These are phyloP conservation scores for Musa acuminata DNA, from an alignment of 176 grass and related monocot genomes.

Conservation along the genomic window DNA sequence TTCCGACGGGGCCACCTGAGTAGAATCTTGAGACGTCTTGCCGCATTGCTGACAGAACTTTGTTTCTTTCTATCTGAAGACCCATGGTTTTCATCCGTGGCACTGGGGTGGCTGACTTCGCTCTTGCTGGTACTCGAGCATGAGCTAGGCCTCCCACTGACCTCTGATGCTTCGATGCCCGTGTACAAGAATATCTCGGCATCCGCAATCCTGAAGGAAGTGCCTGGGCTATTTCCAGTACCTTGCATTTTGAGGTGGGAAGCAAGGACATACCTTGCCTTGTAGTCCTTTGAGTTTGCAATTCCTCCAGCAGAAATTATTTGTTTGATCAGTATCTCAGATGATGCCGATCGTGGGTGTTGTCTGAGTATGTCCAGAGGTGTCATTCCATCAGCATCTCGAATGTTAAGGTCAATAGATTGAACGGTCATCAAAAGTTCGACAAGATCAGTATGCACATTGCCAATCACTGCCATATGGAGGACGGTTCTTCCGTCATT, in stretches of 20 bases:
- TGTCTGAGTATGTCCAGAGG: constrained; percentile 60
- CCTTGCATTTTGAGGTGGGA: constrained; percentile 76
- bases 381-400: constrained; percentile 58
- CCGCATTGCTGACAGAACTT: constrained; percentile 45
- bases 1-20: constrained; percentile 70
- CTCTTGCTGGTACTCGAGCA: constrained; percentile 69
- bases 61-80: constrained; percentile 35
- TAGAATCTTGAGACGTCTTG: constrained; percentile 71
- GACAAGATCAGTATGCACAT: constrained; percentile 59
- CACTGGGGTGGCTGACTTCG: constrained; percentile 25
- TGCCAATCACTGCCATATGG: constrained; percentile 73
- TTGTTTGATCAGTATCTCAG: constrained; percentile 68
- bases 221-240: constrained; percentile 55
- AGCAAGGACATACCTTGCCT: constrained; percentile 38
- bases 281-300: constrained; percentile 46
- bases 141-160: constrained; percentile 52
- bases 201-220: constrained; percentile 70
- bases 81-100: not conserved
- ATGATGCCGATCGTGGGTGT: constrained; percentile 57
- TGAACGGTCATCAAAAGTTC: constrained; percentile 54
- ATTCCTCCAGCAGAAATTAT: constrained; percentile 71
- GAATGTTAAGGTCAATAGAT: constrained; percentile 57
- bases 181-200: constrained; percentile 80
- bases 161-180: constrained; percentile 23
- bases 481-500: constrained; percentile 61